Evolutionary conservation across 1,284 basidiomycete species (phyloP).

Genomic region (Ustilago shanxiensis): DNA sequence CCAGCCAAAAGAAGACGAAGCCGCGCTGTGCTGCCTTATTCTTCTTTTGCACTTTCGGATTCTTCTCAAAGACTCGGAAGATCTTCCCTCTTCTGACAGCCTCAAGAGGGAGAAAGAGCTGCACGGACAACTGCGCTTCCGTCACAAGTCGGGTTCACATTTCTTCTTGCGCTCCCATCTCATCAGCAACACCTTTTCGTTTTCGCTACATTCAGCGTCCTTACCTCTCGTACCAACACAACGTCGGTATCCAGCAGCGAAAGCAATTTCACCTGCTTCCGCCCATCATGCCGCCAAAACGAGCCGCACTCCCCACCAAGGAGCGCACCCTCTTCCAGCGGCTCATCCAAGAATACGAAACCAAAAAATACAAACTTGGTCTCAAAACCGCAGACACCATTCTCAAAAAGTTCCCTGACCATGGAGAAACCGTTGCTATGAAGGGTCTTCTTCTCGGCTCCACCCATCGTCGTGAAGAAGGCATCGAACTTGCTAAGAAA

Average conservation of each 20-base stretch:
- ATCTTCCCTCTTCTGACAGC: neutral
- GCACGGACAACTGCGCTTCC: slow-evolving; percentile 13
- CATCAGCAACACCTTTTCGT: neutral
- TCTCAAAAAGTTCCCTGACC: slow-evolving; percentile 93
- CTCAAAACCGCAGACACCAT: slow-evolving; percentile 93
- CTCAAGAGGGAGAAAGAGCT: neutral
- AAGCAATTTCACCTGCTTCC: neutral
- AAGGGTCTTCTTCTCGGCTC: slow-evolving; percentile 67
- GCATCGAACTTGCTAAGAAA: slow-evolving; percentile 86
- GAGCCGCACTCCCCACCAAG: slow-evolving; percentile 78
- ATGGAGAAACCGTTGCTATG: slow-evolving; percentile 76
- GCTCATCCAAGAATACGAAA: slow-evolving; percentile 83
- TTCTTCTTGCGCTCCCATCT: neutral
- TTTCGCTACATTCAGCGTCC: slow-evolving; percentile 6
- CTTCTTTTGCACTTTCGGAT: slow-evolving; percentile 1
- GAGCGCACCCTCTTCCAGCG: slow-evolving; percentile 89
- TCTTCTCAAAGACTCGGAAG: slow-evolving; percentile 34
- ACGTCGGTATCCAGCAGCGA: neutral
- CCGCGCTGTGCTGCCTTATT: slow-evolving; percentile 20
- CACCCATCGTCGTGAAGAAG: slow-evolving; percentile 72
- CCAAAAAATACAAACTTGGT: slow-evolving; percentile 88
- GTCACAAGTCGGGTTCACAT: neutral
- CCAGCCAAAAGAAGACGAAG: neutral
- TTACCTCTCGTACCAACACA: neutral
- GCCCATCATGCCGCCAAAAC: slow-evolving; percentile 59